Evolutionary conservation across 805 yeast genomes (phyloP).

Genomic region (Hanseniaspora meyeri): DNA sequence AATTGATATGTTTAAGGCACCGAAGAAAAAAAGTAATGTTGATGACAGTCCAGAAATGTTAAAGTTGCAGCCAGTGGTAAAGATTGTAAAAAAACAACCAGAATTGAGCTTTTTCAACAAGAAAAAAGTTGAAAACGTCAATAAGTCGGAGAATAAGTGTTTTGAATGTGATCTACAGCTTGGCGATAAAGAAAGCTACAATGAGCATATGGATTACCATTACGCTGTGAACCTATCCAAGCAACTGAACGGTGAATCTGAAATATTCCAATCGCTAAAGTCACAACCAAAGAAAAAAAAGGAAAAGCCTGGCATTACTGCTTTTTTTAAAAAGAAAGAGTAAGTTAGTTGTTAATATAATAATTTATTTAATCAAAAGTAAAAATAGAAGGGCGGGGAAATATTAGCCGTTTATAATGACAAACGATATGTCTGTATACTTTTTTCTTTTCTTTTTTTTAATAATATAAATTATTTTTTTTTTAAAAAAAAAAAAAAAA

Average conservation of each 20-base stretch:
- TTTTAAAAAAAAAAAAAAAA: neutral
- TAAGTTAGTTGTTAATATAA: neutral
- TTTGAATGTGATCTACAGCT: slow-evolving; percentile 19
- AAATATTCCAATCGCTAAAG: neutral
- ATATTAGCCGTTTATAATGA: no score
- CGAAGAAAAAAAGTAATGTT: neutral
- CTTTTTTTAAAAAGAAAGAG: slow-evolving; percentile 1
- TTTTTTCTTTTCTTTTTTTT: no score
- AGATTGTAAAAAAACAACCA: neutral
- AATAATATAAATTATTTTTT: neutral
- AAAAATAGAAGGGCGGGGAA: no score
- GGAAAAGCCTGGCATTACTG: neutral
- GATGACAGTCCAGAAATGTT: neutral
- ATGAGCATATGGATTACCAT: slow-evolving; percentile 47
- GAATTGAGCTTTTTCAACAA: neutral
- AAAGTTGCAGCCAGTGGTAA: neutral
- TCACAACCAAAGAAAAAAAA: neutral
- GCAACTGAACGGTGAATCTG: slow-evolving; percentile 28
- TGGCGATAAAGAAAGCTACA: slow-evolving; percentile 11
- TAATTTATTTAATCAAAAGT: no score
- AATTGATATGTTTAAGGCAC: slow-evolving; percentile 23
- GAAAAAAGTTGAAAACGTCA: neutral
- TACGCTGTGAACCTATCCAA: slow-evolving; percentile 39
- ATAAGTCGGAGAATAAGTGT: slow-evolving; percentile 15
- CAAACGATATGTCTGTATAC: no score